phyloP scores from a whole-genome alignment of 768 basidiomycete species.

The Agaricus blazei region DNA sequence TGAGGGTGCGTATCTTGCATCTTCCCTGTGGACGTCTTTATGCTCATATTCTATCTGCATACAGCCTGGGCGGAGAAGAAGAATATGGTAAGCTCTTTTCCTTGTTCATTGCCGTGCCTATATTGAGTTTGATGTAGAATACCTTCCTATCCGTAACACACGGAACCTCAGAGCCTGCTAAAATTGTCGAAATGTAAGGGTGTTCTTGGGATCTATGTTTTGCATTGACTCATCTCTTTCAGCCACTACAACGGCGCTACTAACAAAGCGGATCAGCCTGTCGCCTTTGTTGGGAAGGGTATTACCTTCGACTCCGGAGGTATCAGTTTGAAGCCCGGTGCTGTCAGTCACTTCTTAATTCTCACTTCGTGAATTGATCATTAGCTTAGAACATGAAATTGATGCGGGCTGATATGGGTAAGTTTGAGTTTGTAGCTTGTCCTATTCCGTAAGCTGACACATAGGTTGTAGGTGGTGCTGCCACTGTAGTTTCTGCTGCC shows the following conservation, averaged over 20 bases:
- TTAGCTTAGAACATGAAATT: slow-evolving; percentile 64
- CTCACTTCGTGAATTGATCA: not conserved
- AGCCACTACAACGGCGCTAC: slow-evolving; percentile 82
- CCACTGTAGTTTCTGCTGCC: slow-evolving; percentile 66
- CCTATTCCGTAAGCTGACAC: not conserved
- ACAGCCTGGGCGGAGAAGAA: slow-evolving; percentile 78
- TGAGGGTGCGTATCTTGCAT: slow-evolving; percentile 43
- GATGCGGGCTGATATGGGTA: slow-evolving; percentile 88
- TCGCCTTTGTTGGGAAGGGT: slow-evolving; percentile 82
- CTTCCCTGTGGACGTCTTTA: not conserved
- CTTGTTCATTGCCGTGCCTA: not conserved
- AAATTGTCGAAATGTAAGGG: slow-evolving; percentile 77
- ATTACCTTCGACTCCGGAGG: slow-evolving; percentile 90
- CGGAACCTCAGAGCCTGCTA: slow-evolving; percentile 79
- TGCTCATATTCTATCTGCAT: slow-evolving; percentile 3
- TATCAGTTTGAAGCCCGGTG: slow-evolving; percentile 77
- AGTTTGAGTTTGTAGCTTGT: not conserved
- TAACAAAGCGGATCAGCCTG: slow-evolving; percentile 48
- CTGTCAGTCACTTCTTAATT: slow-evolving; percentile 34
- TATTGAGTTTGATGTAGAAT: slow-evolving; percentile 36
- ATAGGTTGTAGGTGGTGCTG: slow-evolving; percentile 58
- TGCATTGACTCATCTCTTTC: not conserved
- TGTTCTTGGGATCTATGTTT: not conserved
- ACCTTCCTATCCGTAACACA: slow-evolving; percentile 86
- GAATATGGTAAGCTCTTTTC: slow-evolving; percentile 55